These are phyloP conservation scores for Sporothrix protearum DNA, from an alignment of 2,329 filamentous ascomycete genomes.

Conservation along the genomic window DNA sequence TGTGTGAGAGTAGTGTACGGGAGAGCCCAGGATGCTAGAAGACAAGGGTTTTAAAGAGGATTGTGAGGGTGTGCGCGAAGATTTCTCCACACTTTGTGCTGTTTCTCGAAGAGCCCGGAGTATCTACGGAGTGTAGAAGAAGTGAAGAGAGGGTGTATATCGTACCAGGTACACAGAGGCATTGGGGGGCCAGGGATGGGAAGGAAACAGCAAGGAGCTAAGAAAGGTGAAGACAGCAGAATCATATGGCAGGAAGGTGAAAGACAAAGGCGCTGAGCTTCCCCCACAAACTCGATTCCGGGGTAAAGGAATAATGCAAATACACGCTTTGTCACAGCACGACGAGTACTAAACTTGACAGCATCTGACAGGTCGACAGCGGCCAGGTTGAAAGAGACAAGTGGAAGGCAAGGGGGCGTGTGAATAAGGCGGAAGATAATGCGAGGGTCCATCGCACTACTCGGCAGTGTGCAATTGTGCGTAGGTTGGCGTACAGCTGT, in stretches of 20 bases:
- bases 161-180: not conserved
- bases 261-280: not conserved
- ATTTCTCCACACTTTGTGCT: not conserved
- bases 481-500: conserved; percentile 6
- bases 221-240: not conserved
- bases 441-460: not conserved
- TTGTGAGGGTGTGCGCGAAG: not conserved
- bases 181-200: not conserved
- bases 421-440: not conserved
- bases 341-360: not conserved
- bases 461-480: not conserved
- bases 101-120: not conserved
- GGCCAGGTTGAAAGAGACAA: not conserved
- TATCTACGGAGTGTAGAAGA: conserved; percentile 3
- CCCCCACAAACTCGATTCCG: conserved; percentile 11
- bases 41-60: not conserved
- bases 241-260: not conserved
- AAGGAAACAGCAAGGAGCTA: not conserved
- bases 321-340: not conserved
- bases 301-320: not conserved
- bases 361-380: not conserved
- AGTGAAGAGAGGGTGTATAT: not conserved
- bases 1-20: not conserved
- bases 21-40: not conserved
- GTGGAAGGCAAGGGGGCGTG: not conserved